These are phyloP conservation scores for Euphorbia lathyris DNA, from an alignment of 345 rosid genomes.

Conservation along the genomic window DNA sequence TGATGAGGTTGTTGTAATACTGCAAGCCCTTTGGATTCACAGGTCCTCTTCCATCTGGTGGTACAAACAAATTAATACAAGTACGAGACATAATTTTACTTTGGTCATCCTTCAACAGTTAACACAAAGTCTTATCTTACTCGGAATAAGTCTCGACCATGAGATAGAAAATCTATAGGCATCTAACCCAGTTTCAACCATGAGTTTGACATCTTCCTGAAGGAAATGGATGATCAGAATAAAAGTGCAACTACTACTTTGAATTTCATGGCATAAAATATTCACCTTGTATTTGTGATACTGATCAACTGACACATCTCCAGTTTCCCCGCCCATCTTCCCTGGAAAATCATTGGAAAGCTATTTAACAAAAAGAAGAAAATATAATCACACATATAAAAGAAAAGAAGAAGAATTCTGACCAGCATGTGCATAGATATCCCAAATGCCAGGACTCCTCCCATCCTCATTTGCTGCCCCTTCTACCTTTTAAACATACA, in stretches of 20 bases:
- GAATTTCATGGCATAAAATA: neutral
- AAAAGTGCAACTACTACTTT: neutral
- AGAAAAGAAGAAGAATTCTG: constrained; percentile 1
- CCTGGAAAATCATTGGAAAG: constrained; percentile 30
- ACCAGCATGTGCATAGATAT: constrained; percentile 48
- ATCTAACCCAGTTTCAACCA: constrained; percentile 58
- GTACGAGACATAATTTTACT: neutral
- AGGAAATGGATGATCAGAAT: neutral
- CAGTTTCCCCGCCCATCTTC: constrained; percentile 29
- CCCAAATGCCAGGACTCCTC: constrained; percentile 62
- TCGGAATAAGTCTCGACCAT: constrained; percentile 75
- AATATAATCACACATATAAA: no score
- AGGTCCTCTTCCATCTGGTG: constrained; percentile 60
- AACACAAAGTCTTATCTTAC: constrained; percentile 32
- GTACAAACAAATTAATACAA: neutral
- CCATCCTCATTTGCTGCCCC: constrained; percentile 69
- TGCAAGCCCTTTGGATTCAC: constrained; percentile 53
- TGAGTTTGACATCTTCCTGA: constrained; percentile 81
- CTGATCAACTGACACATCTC: constrained; percentile 51
- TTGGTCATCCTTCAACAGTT: neutral
- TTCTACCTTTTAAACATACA: constrained; percentile 33
- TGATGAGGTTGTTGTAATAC: constrained; percentile 57
- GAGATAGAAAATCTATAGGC: constrained; percentile 81
- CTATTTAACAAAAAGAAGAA: neutral
- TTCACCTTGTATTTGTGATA: constrained; percentile 68